Evolutionary conservation across 768 basidiomycete genomes (phyloP).

Genomic region (Collybia sp.): DNA sequence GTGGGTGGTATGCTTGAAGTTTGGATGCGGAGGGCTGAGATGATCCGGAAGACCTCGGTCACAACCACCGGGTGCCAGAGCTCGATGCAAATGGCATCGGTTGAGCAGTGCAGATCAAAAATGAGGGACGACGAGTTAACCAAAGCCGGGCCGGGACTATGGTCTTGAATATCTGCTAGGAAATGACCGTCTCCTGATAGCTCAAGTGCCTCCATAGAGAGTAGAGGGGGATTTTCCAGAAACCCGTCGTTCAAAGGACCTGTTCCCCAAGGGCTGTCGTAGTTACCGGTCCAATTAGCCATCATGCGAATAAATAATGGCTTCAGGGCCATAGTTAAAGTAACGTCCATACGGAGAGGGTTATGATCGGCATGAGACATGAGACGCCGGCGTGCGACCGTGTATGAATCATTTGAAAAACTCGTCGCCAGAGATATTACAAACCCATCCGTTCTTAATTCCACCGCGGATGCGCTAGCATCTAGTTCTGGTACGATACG

Average conservation of each 20-base stretch:
- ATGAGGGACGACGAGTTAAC: slow-evolving; percentile 39
- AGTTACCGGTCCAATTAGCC: slow-evolving; percentile 23
- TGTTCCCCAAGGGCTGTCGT: slow-evolving; percentile 11
- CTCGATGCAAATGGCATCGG: slow-evolving; percentile 60
- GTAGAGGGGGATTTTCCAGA: slow-evolving; percentile 42
- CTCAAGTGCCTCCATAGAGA: slow-evolving; percentile 58
- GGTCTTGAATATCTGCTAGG: slow-evolving; percentile 46
- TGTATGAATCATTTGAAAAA: slow-evolving; percentile 26
- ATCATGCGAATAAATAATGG: slow-evolving; percentile 53
- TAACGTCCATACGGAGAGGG: slow-evolving; percentile 39
- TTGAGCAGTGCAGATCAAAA: slow-evolving; percentile 40
- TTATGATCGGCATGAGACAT: slow-evolving; percentile 30
- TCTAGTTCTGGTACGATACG: slow-evolving; percentile 21
- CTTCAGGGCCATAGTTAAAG: slow-evolving; percentile 36
- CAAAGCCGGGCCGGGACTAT: slow-evolving; percentile 31
- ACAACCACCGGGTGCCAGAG: slow-evolving; percentile 63
- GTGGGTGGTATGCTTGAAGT: slow-evolving; percentile 4
- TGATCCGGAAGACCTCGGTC: slow-evolving; percentile 44
- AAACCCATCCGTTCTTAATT: slow-evolving; percentile 54
- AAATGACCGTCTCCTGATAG: slow-evolving; percentile 37
- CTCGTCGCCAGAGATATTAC: slow-evolving; percentile 33
- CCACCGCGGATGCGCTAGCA: slow-evolving; percentile 39
- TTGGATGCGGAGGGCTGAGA: slow-evolving; percentile 30
- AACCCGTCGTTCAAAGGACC: slow-evolving; percentile 26
- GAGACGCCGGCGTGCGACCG: slow-evolving; percentile 15